These are phyloP conservation scores for Tagetes patula DNA, from an alignment of 129 eudicot genomes.

Conservation along the genomic window DNA sequence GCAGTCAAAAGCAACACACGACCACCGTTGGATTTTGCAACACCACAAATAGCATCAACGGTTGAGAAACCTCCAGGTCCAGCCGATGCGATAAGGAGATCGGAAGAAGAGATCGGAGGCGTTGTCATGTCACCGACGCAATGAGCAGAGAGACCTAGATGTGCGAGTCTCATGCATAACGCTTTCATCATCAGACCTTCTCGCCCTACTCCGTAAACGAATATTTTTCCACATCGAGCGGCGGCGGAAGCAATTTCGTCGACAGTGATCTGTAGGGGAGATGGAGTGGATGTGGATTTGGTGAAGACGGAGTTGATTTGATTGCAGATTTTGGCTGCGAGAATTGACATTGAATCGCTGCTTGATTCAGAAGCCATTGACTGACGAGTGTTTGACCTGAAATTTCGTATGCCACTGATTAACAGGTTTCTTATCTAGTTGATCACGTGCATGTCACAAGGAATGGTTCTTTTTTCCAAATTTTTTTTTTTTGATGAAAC, in stretches of 20 bases:
- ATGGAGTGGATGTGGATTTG: conserved; percentile 38
- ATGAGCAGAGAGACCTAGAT: conserved; percentile 74
- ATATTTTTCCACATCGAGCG: conserved; percentile 50
- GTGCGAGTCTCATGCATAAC: conserved; percentile 83
- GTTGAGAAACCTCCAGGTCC: conserved; percentile 96
- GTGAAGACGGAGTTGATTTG: conserved; percentile 65
- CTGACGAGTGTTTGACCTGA: not conserved
- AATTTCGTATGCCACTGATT: conserved; percentile 2
- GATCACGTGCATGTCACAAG: conserved; percentile 36
- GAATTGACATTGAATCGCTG: conserved; percentile 36
- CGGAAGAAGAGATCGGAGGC: conserved; percentile 72
- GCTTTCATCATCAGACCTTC: conserved; percentile 90
- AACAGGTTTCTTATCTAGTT: conserved; percentile 13
- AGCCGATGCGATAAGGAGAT: conserved; percentile 90
- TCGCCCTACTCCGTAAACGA: conserved; percentile 90
- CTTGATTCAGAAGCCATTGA: conserved; percentile 28
- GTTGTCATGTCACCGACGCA: conserved; percentile 92
- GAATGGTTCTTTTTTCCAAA: not conserved
- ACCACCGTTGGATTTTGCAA: conserved; percentile 59
- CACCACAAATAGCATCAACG: conserved; percentile 74
- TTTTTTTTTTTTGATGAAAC: no score
- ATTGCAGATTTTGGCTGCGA: conserved; percentile 62
- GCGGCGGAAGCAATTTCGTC: conserved; percentile 51
- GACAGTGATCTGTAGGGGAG: conserved; percentile 56
- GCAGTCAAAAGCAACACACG: conserved; percentile 75